Evolutionary conservation across 2,329 filamentous ascomycete species (phyloP), one percentile per base, ranked within the genome.

Genomic region (Trichophyton simii): DNA sequence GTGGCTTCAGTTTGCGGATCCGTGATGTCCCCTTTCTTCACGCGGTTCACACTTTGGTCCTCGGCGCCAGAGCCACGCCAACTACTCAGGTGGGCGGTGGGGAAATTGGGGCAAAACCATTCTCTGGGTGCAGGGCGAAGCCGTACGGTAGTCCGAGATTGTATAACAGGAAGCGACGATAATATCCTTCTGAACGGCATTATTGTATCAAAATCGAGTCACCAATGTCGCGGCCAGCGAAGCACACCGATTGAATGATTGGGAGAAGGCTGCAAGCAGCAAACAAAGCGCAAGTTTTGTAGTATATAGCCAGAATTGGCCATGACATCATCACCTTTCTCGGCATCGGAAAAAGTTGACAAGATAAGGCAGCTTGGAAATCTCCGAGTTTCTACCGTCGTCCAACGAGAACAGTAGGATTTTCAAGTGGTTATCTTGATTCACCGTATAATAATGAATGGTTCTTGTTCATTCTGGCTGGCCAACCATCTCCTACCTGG

Each of bases 41-140:
- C 65, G 28, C 73, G 68, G 34, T 71, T 66, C 22, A 70, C 66
- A 11, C 67, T 67, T 60, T 75, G 70, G 13, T 76, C 74, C 2
- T 72, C 67, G 11, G 63, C 44, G 0, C 65, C 64, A 9, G 69
- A 65, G 13, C 76, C 75, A 34, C 67, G 68, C 74, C 74, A 76
- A 28, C 68, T 66, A 25, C 20, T 44, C n/a, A 58, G 18, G 13
- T 18, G 36, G 18, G 57, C 57, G 5, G 38, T 25, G 13, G 57
- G 36, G n/a, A 58, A 22, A 46, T 25, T 31, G 18, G 57, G 57
- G n/a, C 57, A 6, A 22, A 44, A 18, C 9, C 11, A 15, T 13
- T 31, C 42, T 22, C 13, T 42, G 36, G 20, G 7, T 25, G 36
- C 20, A 58, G 8, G 18, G 38, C 11, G 25, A 4, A 36, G 6